These are phyloP conservation scores for Tuber calosporum DNA, from an alignment of 495 filamentous ascomycete species.

Conservation along the genomic window DNA sequence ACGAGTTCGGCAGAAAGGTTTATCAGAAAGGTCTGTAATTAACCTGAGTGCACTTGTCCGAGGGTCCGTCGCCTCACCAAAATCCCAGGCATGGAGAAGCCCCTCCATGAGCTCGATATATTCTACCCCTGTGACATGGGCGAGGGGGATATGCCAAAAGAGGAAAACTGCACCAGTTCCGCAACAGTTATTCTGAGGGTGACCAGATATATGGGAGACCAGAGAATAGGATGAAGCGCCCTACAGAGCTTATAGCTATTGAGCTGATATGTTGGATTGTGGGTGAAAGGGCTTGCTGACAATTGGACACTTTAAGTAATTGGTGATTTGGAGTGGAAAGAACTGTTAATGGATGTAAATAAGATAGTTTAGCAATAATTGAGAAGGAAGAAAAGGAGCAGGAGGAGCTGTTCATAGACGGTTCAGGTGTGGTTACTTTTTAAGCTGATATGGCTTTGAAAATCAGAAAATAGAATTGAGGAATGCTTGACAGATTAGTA, in stretches of 20 bases:
- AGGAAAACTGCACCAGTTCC: neutral
- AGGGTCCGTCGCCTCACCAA: neutral
- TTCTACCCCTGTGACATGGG: too few relatives aligned
- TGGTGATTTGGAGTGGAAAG: neutral
- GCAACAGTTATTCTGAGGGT: neutral
- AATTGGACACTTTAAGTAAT: neutral
- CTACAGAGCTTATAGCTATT: neutral
- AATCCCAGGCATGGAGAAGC: neutral
- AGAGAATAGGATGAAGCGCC: neutral
- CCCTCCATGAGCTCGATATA: neutral
- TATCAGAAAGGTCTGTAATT: fast-evolving
- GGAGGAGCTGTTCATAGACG: too few relatives aligned
- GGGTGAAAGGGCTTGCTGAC: neutral
- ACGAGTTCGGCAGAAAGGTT: fast-evolving
- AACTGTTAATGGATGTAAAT: too few relatives aligned
- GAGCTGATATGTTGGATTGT: neutral
- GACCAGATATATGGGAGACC: neutral
- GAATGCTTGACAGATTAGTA: too few relatives aligned
- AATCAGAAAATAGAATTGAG: too few relatives aligned
- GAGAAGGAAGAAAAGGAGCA: too few relatives aligned
- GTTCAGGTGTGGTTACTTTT: too few relatives aligned
- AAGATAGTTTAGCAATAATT: too few relatives aligned
- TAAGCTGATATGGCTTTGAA: too few relatives aligned
- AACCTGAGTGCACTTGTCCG: neutral
- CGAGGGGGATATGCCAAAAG: too few relatives aligned